Base-by-base conservation (phyloP, 2,329 filamentous ascomycete genomes). In the Penicillium vulpinum region DNA sequence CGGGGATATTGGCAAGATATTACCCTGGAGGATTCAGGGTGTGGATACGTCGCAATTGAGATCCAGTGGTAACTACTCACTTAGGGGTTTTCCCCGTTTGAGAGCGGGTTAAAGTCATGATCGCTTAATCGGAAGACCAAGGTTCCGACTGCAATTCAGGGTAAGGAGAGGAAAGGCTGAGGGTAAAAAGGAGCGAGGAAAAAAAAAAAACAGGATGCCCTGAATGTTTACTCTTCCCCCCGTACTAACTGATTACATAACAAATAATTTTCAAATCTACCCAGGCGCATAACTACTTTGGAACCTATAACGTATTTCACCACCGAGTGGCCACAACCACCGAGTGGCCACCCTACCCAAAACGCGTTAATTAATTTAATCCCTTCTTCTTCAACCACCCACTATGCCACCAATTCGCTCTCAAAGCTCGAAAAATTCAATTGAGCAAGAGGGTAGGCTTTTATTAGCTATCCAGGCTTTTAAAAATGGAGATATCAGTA, bases 31-130 rank as follows among this genome's bases (percentile, higher is more conserved):
- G 4, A 39, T 43, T 43, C 36, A 56, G 61, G 55, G 51, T 57
- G 53, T 56, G 56, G 54, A 52, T 46, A 51, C 50, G 61, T 57
- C 45, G 61, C 58, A 56, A 60, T 18, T 35, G n/a, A 39, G 24
- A 60, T 60, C 44, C 44, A 57, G 49, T 51, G 58, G 47, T 53
- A 64, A 53, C 50, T 55, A 74, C 76, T 70, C 76, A 82, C 80
- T 71, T 80, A 61, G 80, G 79, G 58, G 79, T 80, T 68, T 78
- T 80, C 62, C 79, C 79, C 62, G 79, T 77, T 69, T 82, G 78
- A 41, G 79, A 81, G 56, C 80, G 78, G 51, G 80, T 82, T 51
- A 79, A 62, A 50, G 75, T 77, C 78, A 80, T 80, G 51, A 57
- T 70, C 44, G 50, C 41, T 49, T 55, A 53, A 59, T 57, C 65